Conservation (phyloP, 2,329 filamentous ascomycete species). For the Ophiosphaerella korrae region DNA sequence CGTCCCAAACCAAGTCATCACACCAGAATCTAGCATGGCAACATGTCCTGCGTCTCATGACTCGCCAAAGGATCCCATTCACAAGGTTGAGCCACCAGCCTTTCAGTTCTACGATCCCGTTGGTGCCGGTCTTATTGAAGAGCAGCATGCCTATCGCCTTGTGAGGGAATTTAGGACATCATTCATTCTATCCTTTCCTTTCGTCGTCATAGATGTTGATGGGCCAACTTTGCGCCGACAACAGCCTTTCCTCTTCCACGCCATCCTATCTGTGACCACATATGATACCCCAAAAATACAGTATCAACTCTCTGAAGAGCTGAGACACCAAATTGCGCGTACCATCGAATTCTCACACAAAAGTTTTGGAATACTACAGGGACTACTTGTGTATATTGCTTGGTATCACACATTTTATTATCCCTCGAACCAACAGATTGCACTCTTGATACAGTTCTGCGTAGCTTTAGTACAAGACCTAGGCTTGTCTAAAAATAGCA, state of each 20-base stretch:
- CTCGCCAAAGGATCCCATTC: neutral
- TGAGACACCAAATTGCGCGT: slow-evolving; percentile 36
- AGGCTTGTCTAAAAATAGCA: slow-evolving; percentile 19
- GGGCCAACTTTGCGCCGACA: slow-evolving; percentile 19
- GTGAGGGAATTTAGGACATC: slow-evolving; percentile 19
- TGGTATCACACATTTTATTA: slow-evolving; percentile 44
- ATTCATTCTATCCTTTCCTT: slow-evolving; percentile 27
- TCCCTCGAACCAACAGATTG: slow-evolving; percentile 36
- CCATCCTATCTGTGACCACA: slow-evolving; percentile 36
- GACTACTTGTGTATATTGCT: slow-evolving; percentile 44
- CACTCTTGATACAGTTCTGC: slow-evolving; percentile 43
- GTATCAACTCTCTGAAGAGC: slow-evolving; percentile 29
- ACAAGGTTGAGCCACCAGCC: neutral
- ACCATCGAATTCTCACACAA: slow-evolving; percentile 41
- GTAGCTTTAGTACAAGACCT: slow-evolving; percentile 46
- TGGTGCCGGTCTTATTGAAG: slow-evolving; percentile 18
- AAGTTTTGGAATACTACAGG: slow-evolving; percentile 49
- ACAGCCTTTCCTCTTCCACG: slow-evolving; percentile 45
- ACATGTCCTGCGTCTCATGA: neutral
- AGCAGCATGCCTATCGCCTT: slow-evolving; percentile 14
- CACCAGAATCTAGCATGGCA: neutral
- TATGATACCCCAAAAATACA: slow-evolving; percentile 30
- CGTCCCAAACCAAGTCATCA: neutral
- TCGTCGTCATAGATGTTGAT: slow-evolving; percentile 23
- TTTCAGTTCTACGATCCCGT: slow-evolving; percentile 23